A percentile compares a stretch with the other conserved stretches of the same genome.
Evolutionary conservation across 169 alveolate genomes (phyloP).

Genomic region (Plasmodium vivax): DNA sequence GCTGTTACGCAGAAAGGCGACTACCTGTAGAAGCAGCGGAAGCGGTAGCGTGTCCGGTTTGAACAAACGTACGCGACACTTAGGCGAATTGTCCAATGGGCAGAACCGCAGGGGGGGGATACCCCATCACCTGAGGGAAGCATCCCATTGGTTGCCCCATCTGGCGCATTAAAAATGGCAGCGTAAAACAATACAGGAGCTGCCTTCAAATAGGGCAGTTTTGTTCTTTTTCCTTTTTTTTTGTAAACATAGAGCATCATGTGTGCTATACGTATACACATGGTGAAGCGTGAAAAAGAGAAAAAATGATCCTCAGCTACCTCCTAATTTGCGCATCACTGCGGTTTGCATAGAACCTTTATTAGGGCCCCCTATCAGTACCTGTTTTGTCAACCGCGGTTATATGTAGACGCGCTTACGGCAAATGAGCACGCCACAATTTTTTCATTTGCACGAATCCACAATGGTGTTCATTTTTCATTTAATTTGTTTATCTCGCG

Average conservation of each 20-base stretch:
- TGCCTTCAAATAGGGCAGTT: not conserved
- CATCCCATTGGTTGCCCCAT: not conserved
- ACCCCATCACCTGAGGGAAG: not conserved
- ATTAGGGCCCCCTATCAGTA: not conserved
- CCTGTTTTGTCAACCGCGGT: not conserved
- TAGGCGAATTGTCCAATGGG: not conserved
- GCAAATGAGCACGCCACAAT: not conserved
- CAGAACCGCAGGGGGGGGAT: not conserved
- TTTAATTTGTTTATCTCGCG: not conserved
- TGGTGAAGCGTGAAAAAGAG: not conserved
- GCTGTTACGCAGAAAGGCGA: not conserved
- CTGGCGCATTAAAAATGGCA: not conserved
- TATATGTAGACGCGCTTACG: not conserved
- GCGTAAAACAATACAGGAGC: not conserved
- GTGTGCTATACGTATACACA: not conserved
- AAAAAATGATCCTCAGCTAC: not conserved
- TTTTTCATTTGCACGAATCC: not conserved
- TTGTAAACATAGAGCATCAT: not conserved
- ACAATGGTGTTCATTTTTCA: not conserved
- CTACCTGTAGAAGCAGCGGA: not conserved
- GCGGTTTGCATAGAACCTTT: not conserved
- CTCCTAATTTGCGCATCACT: not conserved
- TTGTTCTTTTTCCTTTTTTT: not conserved
- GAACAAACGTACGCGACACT: not conserved
- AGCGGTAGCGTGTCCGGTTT: not conserved